Evolutionary conservation across 305 asterid genomes (phyloP), one percentile per base, ranked within the genome.

Genomic region (Ajuga reptans): DNA sequence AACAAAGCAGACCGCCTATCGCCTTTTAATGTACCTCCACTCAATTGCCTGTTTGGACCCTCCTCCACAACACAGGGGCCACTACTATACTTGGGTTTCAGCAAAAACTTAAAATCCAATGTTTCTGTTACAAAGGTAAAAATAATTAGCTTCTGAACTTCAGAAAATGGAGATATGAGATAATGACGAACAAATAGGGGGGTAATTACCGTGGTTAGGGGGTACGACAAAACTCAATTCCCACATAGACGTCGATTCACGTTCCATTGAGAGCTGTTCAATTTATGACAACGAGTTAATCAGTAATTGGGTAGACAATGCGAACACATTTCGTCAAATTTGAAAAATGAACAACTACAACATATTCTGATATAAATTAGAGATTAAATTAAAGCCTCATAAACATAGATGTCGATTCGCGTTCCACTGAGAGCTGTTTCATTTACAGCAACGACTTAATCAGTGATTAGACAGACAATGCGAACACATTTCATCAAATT

Each of bases 181-280:
- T 42, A 47, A 36, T 64, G 61, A 51, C 24, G 9, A 15, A 29
- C 72, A 46, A 49, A 61, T 17, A 46, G 31, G 64, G 66, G 46
- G 74, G 15, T 39, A 75, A 62, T 75, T 80, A 93, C 99, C 99
- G 72, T 93, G 99, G 80, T 93, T 82, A 66, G 97, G 93, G 16
- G 99, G 96, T 45, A 89, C 97, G 18, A 93, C 99, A 54, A 93
- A 93, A 67, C 96, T 87, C 43, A 93, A 82, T 78, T 89, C 95
- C 99, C 99, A 93, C 89, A 85, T 85, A 52, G 92, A 91, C 39
- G 89, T 79, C 41, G 96, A 91, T 75, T 89, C 99, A 17, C 97
- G 97, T 69, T 85, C 97, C 97, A 93, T 72, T 1, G 91, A 71
- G 17, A 93, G 87, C 99, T 93, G 83, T 75, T 63, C 18, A 67